phyloP scores from a whole-genome alignment of 768 basidiomycete genomes.

The Mycena crocata region DNA sequence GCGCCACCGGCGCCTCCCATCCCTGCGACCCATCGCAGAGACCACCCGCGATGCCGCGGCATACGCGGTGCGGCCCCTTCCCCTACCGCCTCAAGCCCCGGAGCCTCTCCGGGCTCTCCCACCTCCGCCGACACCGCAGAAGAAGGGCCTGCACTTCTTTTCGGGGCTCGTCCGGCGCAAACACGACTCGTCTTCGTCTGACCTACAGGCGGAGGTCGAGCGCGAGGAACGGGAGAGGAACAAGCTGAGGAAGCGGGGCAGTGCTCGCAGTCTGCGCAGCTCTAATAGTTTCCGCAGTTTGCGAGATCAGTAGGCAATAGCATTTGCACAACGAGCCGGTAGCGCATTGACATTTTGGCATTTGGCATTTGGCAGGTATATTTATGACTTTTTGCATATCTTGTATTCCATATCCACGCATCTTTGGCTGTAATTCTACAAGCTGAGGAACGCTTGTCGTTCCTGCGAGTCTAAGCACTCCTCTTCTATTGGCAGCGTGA shows the following conservation, averaged over 20 bases:
- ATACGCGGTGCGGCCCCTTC: slow-evolving; percentile 14
- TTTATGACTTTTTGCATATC: slow-evolving; percentile 7
- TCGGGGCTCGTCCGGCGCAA: slow-evolving; percentile 21
- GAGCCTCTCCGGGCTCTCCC: not conserved
- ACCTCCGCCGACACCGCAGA: not conserved
- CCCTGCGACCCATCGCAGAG: slow-evolving; percentile 26
- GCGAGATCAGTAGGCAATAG: not conserved
- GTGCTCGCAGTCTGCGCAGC: slow-evolving; percentile 5
- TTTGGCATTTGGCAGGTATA: not conserved
- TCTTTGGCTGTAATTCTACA: not conserved
- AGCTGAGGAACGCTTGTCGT: too few relatives aligned
- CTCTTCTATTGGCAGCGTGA: too few relatives aligned
- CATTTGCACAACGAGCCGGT: not conserved
- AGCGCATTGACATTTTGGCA: not conserved
- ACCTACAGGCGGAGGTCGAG: not conserved
- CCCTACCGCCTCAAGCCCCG: not conserved
- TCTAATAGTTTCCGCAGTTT: not conserved
- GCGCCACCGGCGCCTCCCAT: too few relatives aligned
- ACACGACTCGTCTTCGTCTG: not conserved
- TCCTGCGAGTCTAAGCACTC: too few relatives aligned
- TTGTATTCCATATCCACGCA: slow-evolving; percentile 2
- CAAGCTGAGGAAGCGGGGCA: slow-evolving; percentile 19
- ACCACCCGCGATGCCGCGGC: not conserved
- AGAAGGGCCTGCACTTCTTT: slow-evolving; percentile 20
- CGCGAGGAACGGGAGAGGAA: slow-evolving; percentile 13